Evolutionary conservation across 352 stramenopile species (phyloP).

Genomic region (Phytophthora idaei): DNA sequence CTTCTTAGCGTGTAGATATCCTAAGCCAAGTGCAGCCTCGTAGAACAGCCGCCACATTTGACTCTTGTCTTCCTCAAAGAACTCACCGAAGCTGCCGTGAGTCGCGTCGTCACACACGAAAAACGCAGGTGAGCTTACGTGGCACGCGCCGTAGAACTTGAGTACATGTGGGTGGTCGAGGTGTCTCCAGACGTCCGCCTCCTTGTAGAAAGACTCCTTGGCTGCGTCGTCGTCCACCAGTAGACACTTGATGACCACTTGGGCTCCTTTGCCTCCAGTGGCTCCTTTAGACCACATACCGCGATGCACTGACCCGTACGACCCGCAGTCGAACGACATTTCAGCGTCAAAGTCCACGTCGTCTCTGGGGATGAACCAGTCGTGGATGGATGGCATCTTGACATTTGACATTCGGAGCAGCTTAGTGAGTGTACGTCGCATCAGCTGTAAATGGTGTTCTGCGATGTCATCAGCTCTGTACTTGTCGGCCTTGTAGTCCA

Average conservation of each 20-base stretch:
- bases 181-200: not conserved
- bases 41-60: not conserved
- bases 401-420: not conserved
- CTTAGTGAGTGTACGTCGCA: not conserved
- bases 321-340: not conserved
- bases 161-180: not conserved
- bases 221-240: constrained; percentile 3
- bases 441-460: not conserved
- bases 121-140: not conserved
- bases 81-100: not conserved
- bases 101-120: not conserved
- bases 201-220: constrained; percentile 15
- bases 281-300: not conserved
- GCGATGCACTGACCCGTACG: not conserved
- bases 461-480: not conserved
- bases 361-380: not conserved
- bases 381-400: not conserved
- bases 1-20: not conserved
- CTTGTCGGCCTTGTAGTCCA: not conserved
- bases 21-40: not conserved
- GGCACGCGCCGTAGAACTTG: not conserved
- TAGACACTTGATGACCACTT: constrained; percentile 9
- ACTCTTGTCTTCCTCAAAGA: not conserved
- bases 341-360: not conserved
- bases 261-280: not conserved